These are phyloP conservation scores for Fusarium chaquense DNA, from an alignment of 2,329 filamentous ascomycete genomes.

Conservation along the genomic window DNA sequence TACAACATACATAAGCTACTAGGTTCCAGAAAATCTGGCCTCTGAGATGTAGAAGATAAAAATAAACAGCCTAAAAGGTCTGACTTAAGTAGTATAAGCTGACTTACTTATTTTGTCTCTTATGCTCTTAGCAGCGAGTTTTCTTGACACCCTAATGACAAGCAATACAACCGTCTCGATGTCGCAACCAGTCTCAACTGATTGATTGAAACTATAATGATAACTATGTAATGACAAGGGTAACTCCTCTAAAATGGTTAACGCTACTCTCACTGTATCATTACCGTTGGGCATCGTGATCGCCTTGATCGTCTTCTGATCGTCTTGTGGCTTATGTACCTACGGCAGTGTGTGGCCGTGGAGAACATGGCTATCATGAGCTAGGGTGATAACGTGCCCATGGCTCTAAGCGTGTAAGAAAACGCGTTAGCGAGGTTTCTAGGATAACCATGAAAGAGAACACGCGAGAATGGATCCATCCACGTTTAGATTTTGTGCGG, in stretches of 20 bases:
- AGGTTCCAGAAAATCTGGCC: too few species aligned
- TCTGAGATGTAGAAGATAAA: too few species aligned
- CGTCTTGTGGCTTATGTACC: neutral
- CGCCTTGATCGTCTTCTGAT: neutral
- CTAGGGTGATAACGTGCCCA: constrained; percentile 26
- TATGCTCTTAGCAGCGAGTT: too few species aligned
- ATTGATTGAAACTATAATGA: too few species aligned
- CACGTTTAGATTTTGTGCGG: constrained; percentile 2
- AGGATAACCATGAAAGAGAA: constrained; percentile 14
- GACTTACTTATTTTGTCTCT: too few species aligned
- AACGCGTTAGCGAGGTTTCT: constrained; percentile 1
- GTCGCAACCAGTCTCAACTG: neutral
- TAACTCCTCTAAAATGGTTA: neutral
- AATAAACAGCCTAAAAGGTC: too few species aligned
- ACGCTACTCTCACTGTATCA: neutral
- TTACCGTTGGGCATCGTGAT: constrained; percentile 10
- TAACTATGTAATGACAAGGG: neutral
- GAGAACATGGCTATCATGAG: neutral
- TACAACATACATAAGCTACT: neutral
- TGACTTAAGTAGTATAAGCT: too few species aligned
- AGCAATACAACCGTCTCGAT: too few species aligned
- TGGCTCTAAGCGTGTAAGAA: constrained; percentile 18
- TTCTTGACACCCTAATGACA: too few species aligned
- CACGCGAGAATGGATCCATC: constrained; percentile 27
- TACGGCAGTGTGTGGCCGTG: neutral